phyloP scores from a whole-genome alignment of 768 basidiomycete genomes.

The Amylocystis lapponica region DNA sequence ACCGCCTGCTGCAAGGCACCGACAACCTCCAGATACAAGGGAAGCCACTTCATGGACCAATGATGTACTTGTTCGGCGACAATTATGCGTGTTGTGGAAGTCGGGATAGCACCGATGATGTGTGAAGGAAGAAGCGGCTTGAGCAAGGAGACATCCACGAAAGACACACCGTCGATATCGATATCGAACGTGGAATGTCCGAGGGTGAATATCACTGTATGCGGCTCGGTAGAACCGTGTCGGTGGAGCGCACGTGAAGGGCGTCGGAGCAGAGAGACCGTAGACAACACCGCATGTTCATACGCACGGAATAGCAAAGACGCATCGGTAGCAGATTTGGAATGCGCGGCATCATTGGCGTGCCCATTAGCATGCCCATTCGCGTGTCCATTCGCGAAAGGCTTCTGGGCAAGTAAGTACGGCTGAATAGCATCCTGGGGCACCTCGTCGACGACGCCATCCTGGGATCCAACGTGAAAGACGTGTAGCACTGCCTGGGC shows the following conservation, averaged over 20 bases:
- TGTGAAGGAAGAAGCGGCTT: conserved; percentile 58
- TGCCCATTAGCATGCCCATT: conserved; percentile 28
- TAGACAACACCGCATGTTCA: conserved; percentile 61
- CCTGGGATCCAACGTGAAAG: conserved; percentile 48
- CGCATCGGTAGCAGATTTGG: conserved; percentile 16
- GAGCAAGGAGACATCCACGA: conserved; percentile 62
- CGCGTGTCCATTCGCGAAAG: conserved; percentile 25
- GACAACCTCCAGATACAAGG: conserved; percentile 79
- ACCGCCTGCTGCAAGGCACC: conserved; percentile 61
- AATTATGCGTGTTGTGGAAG: conserved; percentile 59
- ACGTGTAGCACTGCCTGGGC: conserved; percentile 80
- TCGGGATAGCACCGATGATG: conserved; percentile 55
- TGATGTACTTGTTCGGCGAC: conserved; percentile 76
- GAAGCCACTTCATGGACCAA: conserved; percentile 84
- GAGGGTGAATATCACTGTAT: conserved; percentile 67
- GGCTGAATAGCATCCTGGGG: conserved; percentile 52
- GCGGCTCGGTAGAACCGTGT: conserved; percentile 49
- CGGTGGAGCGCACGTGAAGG: conserved; percentile 50
- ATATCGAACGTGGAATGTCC: conserved; percentile 43
- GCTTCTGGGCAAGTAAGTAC: conserved; percentile 50
- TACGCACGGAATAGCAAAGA: conserved; percentile 49
- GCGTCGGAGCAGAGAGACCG: conserved; percentile 55
- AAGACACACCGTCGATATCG: conserved; percentile 50
- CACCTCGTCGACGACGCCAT: conserved; percentile 43
- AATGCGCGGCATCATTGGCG: conserved; percentile 23